Percentiles rank a stretch among this genome's conserved stretches.
These are phyloP conservation scores for Leccinum uliginosum DNA, from an alignment of 768 basidiomycete genomes.

Conservation along the genomic window DNA sequence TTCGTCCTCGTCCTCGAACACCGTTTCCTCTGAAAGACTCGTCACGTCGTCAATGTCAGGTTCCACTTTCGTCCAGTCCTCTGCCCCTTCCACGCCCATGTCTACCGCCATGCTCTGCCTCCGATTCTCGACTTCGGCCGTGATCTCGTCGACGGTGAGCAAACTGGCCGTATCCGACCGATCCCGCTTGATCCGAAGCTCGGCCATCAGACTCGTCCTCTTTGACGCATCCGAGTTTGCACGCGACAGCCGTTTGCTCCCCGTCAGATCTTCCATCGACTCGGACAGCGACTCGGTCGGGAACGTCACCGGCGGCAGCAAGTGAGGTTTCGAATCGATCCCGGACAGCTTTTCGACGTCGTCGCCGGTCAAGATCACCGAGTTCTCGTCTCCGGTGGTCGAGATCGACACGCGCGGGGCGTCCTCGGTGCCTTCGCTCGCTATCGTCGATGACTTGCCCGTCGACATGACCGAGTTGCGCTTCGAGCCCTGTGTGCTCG, in stretches of 20 bases:
- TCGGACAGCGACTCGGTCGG: slow-evolving; percentile 78
- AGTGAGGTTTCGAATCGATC: slow-evolving; percentile 42
- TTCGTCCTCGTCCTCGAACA: slow-evolving; percentile 47
- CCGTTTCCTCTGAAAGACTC: slow-evolving; percentile 41
- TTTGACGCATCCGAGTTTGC: slow-evolving; percentile 49
- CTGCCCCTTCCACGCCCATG: slow-evolving; percentile 44
- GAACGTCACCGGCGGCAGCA: slow-evolving; percentile 76
- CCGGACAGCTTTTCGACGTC: slow-evolving; percentile 34
- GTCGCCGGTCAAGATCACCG: slow-evolving; percentile 56
- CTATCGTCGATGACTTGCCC: slow-evolving; percentile 31
- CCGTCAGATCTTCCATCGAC: slow-evolving; percentile 58
- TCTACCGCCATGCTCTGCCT: slow-evolving; percentile 48
- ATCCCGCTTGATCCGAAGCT: slow-evolving; percentile 77
- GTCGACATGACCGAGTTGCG: slow-evolving; percentile 33
- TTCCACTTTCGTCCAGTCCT: slow-evolving; percentile 76
- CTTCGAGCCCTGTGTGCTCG: slow-evolving; percentile 36
- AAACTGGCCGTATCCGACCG: slow-evolving; percentile 85
- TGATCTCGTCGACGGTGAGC: slow-evolving; percentile 97
- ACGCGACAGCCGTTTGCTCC: slow-evolving; percentile 33
- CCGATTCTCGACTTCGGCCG: slow-evolving; percentile 81
- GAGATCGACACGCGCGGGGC: slow-evolving; percentile 73
- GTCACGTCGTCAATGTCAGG: slow-evolving; percentile 46
- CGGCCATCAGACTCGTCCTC: slow-evolving; percentile 78
- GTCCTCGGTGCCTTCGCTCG: slow-evolving; percentile 36
- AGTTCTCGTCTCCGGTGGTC: slow-evolving; percentile 66